Conservation (phyloP, 2,329 filamentous ascomycete species). For the Botrytis medusae region DNA sequence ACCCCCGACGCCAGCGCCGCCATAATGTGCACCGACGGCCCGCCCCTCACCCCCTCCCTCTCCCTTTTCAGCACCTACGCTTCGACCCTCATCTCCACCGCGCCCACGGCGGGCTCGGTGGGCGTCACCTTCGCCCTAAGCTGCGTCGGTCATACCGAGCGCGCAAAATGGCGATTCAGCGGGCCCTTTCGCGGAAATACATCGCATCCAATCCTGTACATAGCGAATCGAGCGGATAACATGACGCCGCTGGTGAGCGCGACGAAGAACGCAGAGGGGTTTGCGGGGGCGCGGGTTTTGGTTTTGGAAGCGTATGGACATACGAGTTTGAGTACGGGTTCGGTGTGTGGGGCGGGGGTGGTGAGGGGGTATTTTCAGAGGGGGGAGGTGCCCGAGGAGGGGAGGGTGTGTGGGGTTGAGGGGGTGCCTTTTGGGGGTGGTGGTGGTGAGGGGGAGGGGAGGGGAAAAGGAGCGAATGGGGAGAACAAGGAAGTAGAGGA, state of each 20-base stretch:
- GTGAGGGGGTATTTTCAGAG: neutral
- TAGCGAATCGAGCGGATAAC: conserved; percentile 43
- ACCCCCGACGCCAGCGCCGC: conserved; percentile 32
- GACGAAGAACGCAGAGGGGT: conserved; percentile 40
- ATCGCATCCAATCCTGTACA: conserved; percentile 42
- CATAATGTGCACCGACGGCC: conserved; percentile 38
- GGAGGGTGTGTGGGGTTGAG: neutral
- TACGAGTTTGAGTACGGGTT: neutral
- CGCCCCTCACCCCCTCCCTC: conserved; percentile 28
- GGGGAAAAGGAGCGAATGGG: fast-evolving
- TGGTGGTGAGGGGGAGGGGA: too few relatives aligned
- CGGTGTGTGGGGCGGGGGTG: neutral
- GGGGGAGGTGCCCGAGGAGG: neutral
- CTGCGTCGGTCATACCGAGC: conserved; percentile 37
- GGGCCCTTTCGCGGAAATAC: conserved; percentile 41
- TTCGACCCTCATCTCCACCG: conserved; percentile 38
- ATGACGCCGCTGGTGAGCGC: conserved; percentile 41
- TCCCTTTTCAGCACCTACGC: conserved; percentile 34
- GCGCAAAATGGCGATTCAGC: conserved; percentile 38
- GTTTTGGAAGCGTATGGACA: conserved; percentile 51
- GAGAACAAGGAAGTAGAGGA: too few relatives aligned
- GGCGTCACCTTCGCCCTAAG: neutral
- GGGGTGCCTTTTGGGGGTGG: neutral
- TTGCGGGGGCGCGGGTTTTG: conserved; percentile 48
- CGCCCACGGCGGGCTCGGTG: conserved; percentile 46